Base-by-base conservation (phyloP, 805 yeast species). In the Metschnikowia cubensis region DNA sequence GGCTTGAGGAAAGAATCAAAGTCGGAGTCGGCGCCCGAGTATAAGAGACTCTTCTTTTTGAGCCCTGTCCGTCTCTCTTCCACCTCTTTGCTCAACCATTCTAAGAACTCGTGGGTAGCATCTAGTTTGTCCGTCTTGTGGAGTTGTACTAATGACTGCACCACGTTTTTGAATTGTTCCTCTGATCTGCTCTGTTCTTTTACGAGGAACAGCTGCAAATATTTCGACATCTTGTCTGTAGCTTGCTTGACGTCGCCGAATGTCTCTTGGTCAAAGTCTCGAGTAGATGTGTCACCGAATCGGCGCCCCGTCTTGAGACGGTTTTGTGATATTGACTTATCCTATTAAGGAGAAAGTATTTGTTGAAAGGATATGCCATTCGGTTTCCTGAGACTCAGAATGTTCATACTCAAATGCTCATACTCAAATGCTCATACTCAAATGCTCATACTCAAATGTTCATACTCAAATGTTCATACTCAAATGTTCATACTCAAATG, bases 41-140 rank as follows among this genome's bases (percentile, higher is more conserved):
- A 55, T 67, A 68, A 57, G 32, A 66, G 65, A 45, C 67, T 69
- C 52, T 72, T 65, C 49, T 58, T 54, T 35, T 40, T 58, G 17
- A 57, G 33, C 8, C 59, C 62, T 21, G 44, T 33, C 38, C 59
- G 60, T 20, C 68, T 53, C 15, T 43, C 42, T 36, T 59, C 77
- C 59, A 39, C 53, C 55, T 83, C 80, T 33, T 67, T 61, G 17
- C 80, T 73, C 35, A 89, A 64, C 96, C 96, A 89, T 20, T 74
- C 66, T 41, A 87, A 51, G 56, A 88, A 89, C 1, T 68, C 71
- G 33, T 75, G 64, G 0, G 67, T 55, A 1, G 66, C 64, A 5
- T 62, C 57, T 29, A 71, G 50, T 3, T 57, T 54, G 17, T 64
- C 56, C 7, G 59, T 50, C 44, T 66, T 58, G 54, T 71, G 76